Evolutionary conservation across 2,329 filamentous ascomycete genomes (phyloP).

Genomic region (Emmonsiellopsis sp.): DNA sequence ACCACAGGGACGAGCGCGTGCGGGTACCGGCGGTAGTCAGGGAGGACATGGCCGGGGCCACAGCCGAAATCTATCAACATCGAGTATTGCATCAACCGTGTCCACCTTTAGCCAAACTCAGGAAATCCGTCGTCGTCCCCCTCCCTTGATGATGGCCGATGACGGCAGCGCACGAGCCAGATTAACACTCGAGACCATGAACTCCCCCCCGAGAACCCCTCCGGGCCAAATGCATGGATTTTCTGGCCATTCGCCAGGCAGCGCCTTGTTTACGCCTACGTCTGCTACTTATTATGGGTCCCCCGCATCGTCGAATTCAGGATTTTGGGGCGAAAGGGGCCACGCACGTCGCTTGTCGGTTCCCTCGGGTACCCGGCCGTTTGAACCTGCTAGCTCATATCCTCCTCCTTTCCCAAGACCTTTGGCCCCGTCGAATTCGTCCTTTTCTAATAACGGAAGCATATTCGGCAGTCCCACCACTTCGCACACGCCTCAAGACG

Average conservation of each 20-base stretch:
- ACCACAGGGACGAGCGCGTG: slow-evolving; percentile 63
- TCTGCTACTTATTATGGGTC: slow-evolving; percentile 65
- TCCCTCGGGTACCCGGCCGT: slow-evolving; percentile 65
- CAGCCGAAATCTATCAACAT: slow-evolving; percentile 74
- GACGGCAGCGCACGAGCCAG: slow-evolving; percentile 55
- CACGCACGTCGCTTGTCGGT: slow-evolving; percentile 72
- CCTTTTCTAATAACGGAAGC: slow-evolving; percentile 49
- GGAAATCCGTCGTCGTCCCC: slow-evolving; percentile 63
- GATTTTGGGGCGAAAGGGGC: slow-evolving; percentile 62
- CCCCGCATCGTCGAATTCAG: slow-evolving; percentile 61
- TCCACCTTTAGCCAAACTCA: slow-evolving; percentile 57
- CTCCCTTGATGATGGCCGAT: slow-evolving; percentile 72
- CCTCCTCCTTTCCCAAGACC: slow-evolving; percentile 50
- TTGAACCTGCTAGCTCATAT: slow-evolving; percentile 52
- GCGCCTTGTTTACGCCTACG: slow-evolving; percentile 75
- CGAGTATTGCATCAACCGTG: slow-evolving; percentile 69
- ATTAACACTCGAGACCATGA: slow-evolving; percentile 55
- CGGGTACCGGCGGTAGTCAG: slow-evolving; percentile 67
- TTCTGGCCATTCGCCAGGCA: slow-evolving; percentile 59
- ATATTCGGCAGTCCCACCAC: slow-evolving; percentile 59
- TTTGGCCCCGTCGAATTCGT: slow-evolving; percentile 47
- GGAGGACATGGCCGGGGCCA: slow-evolving; percentile 67
- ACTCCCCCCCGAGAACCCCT: slow-evolving; percentile 54
- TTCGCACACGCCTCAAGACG: slow-evolving; percentile 46
- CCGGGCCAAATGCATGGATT: slow-evolving; percentile 58